Evolutionary conservation across 805 yeast genomes (phyloP).

Genomic region (Starmerella stigmatis): DNA sequence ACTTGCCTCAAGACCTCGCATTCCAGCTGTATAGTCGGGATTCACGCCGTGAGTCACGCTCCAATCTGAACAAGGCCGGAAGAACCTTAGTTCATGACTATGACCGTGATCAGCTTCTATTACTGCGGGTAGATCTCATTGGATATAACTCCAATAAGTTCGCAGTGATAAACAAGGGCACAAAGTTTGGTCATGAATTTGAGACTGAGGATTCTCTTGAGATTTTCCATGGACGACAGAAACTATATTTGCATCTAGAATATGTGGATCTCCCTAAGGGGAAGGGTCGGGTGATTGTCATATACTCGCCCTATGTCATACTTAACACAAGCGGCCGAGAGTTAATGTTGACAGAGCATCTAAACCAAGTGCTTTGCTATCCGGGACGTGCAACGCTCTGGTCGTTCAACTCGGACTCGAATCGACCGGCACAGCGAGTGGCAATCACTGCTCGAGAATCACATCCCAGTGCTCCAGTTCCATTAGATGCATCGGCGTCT

Average conservation of each 20-base stretch:
- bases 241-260: conserved; percentile 50
- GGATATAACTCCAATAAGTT: conserved; percentile 60
- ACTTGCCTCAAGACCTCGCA: conserved; percentile 69
- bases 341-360: conserved; percentile 44
- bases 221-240: conserved; percentile 52
- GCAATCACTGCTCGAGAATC: conserved; percentile 42
- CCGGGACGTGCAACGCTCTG: conserved; percentile 57
- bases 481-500: conserved; percentile 88
- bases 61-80: conserved; percentile 51
- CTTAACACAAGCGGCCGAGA: conserved; percentile 69
- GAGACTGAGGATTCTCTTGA: conserved; percentile 38
- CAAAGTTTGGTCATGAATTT: conserved; percentile 39
- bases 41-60: conserved; percentile 55
- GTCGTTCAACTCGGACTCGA: conserved; percentile 59
- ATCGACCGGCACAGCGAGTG: conserved; percentile 55
- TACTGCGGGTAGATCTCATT: conserved; percentile 52
- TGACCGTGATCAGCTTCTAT: conserved; percentile 55
- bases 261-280: conserved; percentile 37
- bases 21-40: conserved; percentile 71
- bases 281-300: conserved; percentile 25
- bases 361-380: conserved; percentile 42
- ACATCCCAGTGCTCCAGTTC: conserved; percentile 57
- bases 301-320: conserved; percentile 79
- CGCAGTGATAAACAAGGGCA: conserved; percentile 44
- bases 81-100: conserved; percentile 72